These are phyloP conservation scores for Neonectria faginata DNA, from an alignment of 2,329 filamentous ascomycete species.

Conservation along the genomic window DNA sequence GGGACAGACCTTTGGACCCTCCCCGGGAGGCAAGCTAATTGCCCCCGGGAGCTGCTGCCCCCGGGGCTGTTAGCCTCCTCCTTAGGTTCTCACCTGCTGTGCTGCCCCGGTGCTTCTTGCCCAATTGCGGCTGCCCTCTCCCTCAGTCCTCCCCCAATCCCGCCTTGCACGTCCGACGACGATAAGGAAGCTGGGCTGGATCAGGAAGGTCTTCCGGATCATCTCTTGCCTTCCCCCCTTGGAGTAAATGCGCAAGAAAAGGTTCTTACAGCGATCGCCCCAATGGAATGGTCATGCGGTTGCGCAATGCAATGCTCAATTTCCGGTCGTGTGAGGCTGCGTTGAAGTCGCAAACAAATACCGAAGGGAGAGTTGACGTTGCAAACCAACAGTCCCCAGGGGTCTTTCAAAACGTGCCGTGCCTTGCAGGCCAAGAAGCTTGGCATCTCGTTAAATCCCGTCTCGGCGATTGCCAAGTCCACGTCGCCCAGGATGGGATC, in stretches of 20 bases:
- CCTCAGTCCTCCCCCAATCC: neutral
- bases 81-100: too few relatives aligned
- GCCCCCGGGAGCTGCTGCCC: neutral
- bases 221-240: neutral
- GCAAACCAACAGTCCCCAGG: neutral
- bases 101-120: neutral
- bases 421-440: conserved; percentile 40
- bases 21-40: conserved; percentile 12
- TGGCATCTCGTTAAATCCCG: conserved; percentile 33
- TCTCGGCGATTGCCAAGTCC: conserved; percentile 41
- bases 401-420: conserved; percentile 11
- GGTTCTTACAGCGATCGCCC: conserved; percentile 1
- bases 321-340: neutral
- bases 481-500: conserved; percentile 1
- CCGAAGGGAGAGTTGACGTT: neutral
- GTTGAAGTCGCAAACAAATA: neutral
- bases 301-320: conserved; percentile 6
- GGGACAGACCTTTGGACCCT: neutral
- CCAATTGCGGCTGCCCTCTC: neutral
- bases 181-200: conserved; percentile 38
- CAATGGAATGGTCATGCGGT: conserved; percentile 4
- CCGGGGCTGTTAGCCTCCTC: neutral
- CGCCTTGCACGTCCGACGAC: conserved; percentile 13
- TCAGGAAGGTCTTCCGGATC: conserved; percentile 40
- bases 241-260: neutral